Evolutionary conservation across 2,329 filamentous ascomycete species (phyloP), one percentile per base, ranked within the genome.

Genomic region (Claviceps arundinis): DNA sequence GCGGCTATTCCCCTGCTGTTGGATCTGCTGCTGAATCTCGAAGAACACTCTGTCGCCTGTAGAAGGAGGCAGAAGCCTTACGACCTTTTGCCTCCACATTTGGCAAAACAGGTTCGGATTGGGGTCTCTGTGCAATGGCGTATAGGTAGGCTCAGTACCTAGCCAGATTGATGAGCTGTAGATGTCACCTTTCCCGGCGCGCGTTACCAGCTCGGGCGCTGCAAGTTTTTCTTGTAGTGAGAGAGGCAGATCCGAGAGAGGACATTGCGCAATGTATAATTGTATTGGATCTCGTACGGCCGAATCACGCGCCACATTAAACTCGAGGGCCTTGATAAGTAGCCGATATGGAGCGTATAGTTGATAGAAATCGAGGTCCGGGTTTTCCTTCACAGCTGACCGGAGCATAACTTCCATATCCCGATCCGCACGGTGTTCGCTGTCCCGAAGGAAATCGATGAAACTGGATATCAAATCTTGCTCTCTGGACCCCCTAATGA

Each of bases 21-120:
- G 65, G 16, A 78, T 63, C 51, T 62, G 56, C 16, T 59, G 60
- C 55, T 75, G 74, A 0, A 81, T 73, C 2, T 66, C 51, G 9
- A 64, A 71, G 64, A 89, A 95, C 2, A 95, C 64, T 0, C 60
- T 66, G 47, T 77, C 70, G 1, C 93, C 93, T 3, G 72, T 61
- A 0, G 67, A 62, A 0, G 89, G 89, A 4, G 74, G 69, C 53
- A 91, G 73, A 13, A 96, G 64, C n/a, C 89, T 76, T 16, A 96
- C 72, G 0, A 70, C 64, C 67, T 98, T 98, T 50, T 63, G 67
- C 4, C 87, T 81, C 16, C 80, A 80, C 13, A 97, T 67, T 67
- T 98, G 93, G 46, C 87, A 80, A 64, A 97, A 95, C 0, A 96
- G 61, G 63, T 98, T 98, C 0, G 89, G 89, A 61, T 97, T 97